Percentiles rank a stretch among this genome's conserved stretches.
phyloP scores from a whole-genome alignment of 768 basidiomycete species.

The Lentinula sp. region DNA sequence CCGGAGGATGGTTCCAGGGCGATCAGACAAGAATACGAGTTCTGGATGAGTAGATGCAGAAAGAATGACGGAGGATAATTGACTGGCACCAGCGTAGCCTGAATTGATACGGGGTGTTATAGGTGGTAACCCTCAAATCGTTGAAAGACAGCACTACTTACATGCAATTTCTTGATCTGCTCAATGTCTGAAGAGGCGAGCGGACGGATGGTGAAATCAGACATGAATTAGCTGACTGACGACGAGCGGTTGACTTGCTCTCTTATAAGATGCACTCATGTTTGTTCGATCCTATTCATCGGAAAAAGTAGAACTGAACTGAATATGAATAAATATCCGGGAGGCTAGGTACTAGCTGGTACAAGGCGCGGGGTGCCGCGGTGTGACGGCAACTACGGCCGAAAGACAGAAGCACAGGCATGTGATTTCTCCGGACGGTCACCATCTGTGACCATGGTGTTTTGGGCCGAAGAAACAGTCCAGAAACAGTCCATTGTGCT shows the following conservation, averaged over 20 bases:
- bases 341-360: too few species aligned
- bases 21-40: slow-evolving; percentile 33
- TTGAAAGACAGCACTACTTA: slow-evolving; percentile 14
- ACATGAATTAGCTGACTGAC: not conserved
- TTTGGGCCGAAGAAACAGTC: too few species aligned
- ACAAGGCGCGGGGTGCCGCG: not conserved
- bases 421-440: not conserved
- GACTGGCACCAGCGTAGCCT: slow-evolving; percentile 33
- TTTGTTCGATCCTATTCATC: not conserved
- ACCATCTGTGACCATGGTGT: not conserved
- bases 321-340: not conserved
- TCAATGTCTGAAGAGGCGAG: not conserved
- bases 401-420: not conserved
- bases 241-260: not conserved
- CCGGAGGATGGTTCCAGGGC: slow-evolving; percentile 25
- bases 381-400: not conserved
- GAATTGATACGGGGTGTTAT: slow-evolving; percentile 9
- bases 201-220: slow-evolving; percentile 2
- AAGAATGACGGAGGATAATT: slow-evolving; percentile 38
- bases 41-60: slow-evolving; percentile 38
- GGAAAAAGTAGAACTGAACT: not conserved
- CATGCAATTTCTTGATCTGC: slow-evolving; percentile 29
- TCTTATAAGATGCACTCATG: not conserved
- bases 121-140: not conserved
- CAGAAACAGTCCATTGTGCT: not conserved